Base-by-base conservation (phyloP, 2,329 filamentous ascomycete genomes). In the Lizonia empirigonia region DNA sequence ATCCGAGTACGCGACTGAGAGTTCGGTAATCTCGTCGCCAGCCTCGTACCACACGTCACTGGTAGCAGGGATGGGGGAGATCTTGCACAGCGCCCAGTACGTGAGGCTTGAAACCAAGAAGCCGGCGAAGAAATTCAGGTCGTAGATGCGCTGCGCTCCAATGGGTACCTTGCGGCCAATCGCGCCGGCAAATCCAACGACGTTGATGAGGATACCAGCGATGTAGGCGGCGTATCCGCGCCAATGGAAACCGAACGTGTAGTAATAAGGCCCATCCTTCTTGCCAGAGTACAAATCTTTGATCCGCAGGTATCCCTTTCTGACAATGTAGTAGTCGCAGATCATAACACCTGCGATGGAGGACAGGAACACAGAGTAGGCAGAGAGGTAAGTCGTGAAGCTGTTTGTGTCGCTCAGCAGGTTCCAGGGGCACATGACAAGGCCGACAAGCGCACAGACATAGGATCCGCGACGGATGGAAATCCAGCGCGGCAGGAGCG, bases 361-460 rank as follows among this genome's bases (percentile, higher is more conserved):
- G 52, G 89, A 92, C n/a, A 97, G 82, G 76, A 97, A 97, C 49
- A 97, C 91, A 3, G 89, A 91, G 77, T 96, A 96, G 1, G 92
- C 88, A 1, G 89, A 94, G 1, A 97, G 84, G 69, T 96, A 96
- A 3, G 90, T 95, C 0, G 90, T 94, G 77, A 96, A 96, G 74
- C 87, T 86, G 78, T 93, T 96, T 35, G 84, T 84, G 35, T 79
- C 78, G 2, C 82, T 85, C 7, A 96, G 82, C 0, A 96, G 82
- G 53, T 89, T 89, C 84, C 87, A 93, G 0, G 92, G 92, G 70
- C 90, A 94, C 84, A 96, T 95, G 56, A 85, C 88, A 10, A 96
- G 79, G 46, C 90, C 91, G 47, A 96, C 78, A 1, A 81, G 71
- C 0, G 91, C 91, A 67, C 90, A 95, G 56, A 96, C 82, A 70